These are phyloP conservation scores for Aspergillus arachidicola DNA, from an alignment of 2,329 filamentous ascomycete genomes.

Conservation along the genomic window DNA sequence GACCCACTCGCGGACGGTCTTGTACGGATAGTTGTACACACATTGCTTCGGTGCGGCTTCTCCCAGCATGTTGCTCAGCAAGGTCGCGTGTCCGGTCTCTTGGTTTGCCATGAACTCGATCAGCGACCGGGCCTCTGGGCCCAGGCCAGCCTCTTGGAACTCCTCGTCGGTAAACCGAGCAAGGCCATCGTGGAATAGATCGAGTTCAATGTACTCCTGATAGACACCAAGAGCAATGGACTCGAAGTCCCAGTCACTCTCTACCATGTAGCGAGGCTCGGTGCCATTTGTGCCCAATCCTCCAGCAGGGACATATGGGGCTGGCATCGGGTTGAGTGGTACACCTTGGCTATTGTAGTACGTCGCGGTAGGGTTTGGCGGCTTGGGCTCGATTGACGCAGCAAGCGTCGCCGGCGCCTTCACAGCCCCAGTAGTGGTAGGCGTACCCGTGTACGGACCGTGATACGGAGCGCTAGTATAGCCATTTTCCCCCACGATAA, in stretches of 20 bases:
- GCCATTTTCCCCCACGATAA: no score
- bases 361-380: slow-evolving; percentile 63
- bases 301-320: slow-evolving; percentile 71
- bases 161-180: no score
- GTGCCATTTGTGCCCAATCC: slow-evolving; percentile 77
- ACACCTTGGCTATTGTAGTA: slow-evolving; percentile 72
- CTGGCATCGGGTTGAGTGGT: slow-evolving; percentile 67
- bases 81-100: no score
- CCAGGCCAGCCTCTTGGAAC: no score
- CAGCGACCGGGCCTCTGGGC: no score
- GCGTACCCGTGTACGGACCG: slow-evolving; percentile 25
- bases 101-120: no score
- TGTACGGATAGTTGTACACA: no score
- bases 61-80: no score
- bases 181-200: slow-evolving; percentile 69
- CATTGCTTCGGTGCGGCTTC: no score
- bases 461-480: no score
- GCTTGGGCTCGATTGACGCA: slow-evolving; percentile 54
- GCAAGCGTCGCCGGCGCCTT: slow-evolving; percentile 52
- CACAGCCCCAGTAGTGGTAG: slow-evolving; percentile 71
- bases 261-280: slow-evolving; percentile 72
- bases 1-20: no score
- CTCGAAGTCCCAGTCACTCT: slow-evolving; percentile 82
- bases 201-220: slow-evolving; percentile 83
- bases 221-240: slow-evolving; percentile 75